Evolutionary conservation across 768 basidiomycete species (phyloP), one percentile per base, ranked within the genome.

Genomic region (Asterophora lycoperdoides): DNA sequence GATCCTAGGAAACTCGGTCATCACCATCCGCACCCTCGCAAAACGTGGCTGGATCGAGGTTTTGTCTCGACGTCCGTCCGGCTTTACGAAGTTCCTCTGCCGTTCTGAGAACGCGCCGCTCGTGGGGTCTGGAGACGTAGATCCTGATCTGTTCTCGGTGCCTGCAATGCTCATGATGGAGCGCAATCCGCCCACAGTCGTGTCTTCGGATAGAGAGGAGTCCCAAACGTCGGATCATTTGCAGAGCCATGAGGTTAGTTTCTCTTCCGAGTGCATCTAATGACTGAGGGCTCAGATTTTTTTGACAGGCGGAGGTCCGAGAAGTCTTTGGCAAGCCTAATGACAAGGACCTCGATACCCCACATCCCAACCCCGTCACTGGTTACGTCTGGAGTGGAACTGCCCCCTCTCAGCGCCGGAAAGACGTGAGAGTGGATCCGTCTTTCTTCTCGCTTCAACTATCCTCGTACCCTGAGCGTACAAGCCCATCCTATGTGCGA

Each of bases 11-110:
- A 83, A 90, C 58, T 82, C 91, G 1, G 74, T 97, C 44, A 70
- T 97, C 46, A 93, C 94, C 6, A 78, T 97, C 42, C 84, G 85
- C 10, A 72, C 84, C 1, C 73, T 94, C 30, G 70, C 77, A 1
- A 76, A 81, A 49, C 70, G 81, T 6, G 93, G 93, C 2, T 98
- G 95, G 95, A 78, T 93, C 17, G 89, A 93, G 60, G 81, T 97
- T 11, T 68, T 84, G 38, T 84, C 87, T 0, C 78, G 93, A 4
- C 75, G 96, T 13, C 86, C 96, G 0, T 97, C 94, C 1, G 96
- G 96, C 2, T 83, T 84, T 54, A 89, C 91, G 1, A 80, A 82
- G 54, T 83, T 97, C 56, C 67, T 95, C 11, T 90, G 90, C 60
- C 79, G 87, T 55, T 61, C 92, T 33, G 93, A 97, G 65, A 97